Base-by-base conservation (phyloP, 2,329 filamentous ascomycete species). In the Clathrospora elynae region DNA sequence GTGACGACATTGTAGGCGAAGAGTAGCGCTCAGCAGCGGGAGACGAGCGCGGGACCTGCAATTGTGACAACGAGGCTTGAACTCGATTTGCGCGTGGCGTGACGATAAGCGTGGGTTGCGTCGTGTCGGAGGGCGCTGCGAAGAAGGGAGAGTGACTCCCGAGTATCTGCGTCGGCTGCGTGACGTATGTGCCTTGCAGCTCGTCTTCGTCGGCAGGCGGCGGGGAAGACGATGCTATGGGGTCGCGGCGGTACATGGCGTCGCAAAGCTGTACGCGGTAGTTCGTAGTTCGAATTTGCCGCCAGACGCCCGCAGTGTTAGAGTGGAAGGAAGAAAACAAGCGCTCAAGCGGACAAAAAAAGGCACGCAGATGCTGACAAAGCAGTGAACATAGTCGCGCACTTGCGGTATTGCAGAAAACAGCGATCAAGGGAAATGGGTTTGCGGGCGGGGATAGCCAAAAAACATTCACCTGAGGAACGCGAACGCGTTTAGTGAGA, bases 1-100 rank as follows among this genome's bases (percentile, higher is more conserved):
- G 82, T 29, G 57, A 55, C 36, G 59, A 48, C 37, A 59, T 53
- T 30, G 48, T 42, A n/a, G 74, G 70, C 46, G 80, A 79, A 7
- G 62, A 57, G 17, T 52, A 42, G 29, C 57, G 63, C 24, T 65
- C 59, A 6, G 44, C 22, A 8, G 85, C 78, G 2, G 90, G 91
- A 1, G 92, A 96, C 3, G 91, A 96, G n/a, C 89, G 88, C 19
- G 86, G 85, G 3, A 96, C 91, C 68, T 96, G 91, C 42, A 96
- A 75, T 35, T 79, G 65, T 20, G 60, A 77, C 16, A 53, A 41
- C 12, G 46, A 49, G 28, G 40, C 13, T 28, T 58, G 57, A 18
- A 61, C 64, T 20, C 67, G 66, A 17, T 60, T 64, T 25, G 68
- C 51, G 22, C 67, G 61, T 2, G 73, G 68, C 11, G 75, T 72